Conservation (phyloP, 352 stramenopile genomes). For the Phytophthora hybrid region DNA sequence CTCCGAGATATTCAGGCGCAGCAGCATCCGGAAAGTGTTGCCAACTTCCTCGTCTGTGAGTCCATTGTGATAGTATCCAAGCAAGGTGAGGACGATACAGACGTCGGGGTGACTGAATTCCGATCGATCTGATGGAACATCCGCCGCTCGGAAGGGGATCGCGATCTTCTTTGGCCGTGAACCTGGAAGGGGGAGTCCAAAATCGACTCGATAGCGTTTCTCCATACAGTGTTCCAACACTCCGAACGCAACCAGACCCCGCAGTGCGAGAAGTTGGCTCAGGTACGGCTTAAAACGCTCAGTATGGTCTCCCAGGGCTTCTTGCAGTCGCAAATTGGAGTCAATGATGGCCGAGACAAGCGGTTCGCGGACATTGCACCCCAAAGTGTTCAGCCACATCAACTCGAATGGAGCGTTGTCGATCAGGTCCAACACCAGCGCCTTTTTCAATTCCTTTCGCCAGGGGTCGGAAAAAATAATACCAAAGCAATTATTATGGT, state of each 20-base stretch:
- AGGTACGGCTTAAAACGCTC: slow-evolving; percentile 34
- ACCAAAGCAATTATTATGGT: no score
- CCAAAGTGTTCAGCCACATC: slow-evolving; percentile 62
- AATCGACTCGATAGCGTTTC: slow-evolving; percentile 87
- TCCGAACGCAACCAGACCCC: slow-evolving; percentile 78
- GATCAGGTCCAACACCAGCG: slow-evolving; percentile 70
- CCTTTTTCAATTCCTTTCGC: slow-evolving; percentile 41
- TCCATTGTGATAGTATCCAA: slow-evolving; percentile 89
- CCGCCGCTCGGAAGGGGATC: slow-evolving; percentile 86
- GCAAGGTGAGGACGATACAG: slow-evolving; percentile 80
- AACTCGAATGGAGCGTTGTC: slow-evolving; percentile 66
- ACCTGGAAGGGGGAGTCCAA: slow-evolving; percentile 57
- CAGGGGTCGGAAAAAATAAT: no score
- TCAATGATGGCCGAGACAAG: slow-evolving; percentile 52
- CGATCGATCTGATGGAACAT: slow-evolving; percentile 80
- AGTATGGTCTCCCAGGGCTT: slow-evolving; percentile 24
- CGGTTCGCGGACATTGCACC: slow-evolving; percentile 9
- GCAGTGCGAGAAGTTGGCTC: slow-evolving; percentile 63
- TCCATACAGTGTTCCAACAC: slow-evolving; percentile 86
- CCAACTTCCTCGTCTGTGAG: slow-evolving; percentile 61
- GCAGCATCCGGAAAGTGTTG: slow-evolving; percentile 55
- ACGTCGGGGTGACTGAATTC: slow-evolving; percentile 93
- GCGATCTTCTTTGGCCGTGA: slow-evolving; percentile 76
- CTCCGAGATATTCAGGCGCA: slow-evolving; percentile 73
- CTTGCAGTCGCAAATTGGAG: slow-evolving; percentile 31